These are phyloP conservation scores for Starmera stellimalicola DNA, from an alignment of 1,139 yeast species.

Conservation along the genomic window DNA sequence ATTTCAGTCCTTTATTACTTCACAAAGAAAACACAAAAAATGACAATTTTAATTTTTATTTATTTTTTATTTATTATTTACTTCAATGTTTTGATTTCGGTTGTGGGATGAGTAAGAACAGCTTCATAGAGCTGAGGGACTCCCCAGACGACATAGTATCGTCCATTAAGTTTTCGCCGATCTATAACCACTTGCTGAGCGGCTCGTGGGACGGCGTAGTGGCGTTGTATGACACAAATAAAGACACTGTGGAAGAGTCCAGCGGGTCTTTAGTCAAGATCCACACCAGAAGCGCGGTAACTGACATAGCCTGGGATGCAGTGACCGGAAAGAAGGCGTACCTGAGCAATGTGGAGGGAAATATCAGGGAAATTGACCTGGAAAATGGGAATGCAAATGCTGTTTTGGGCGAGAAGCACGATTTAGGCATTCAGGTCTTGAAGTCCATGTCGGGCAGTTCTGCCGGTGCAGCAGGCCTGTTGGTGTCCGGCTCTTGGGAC, in stretches of 20 bases:
- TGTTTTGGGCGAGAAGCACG: slow-evolving; percentile 5
- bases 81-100: no score
- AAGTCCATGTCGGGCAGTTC: slow-evolving; percentile 6
- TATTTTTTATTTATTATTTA: no score
- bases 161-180: slow-evolving; percentile 26
- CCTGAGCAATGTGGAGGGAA: slow-evolving; percentile 34
- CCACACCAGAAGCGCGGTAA: slow-evolving; percentile 7
- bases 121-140: no score
- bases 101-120: no score
- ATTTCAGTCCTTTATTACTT: no score
- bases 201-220: slow-evolving; percentile 35
- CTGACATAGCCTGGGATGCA: slow-evolving; percentile 15
- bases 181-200: slow-evolving; percentile 26
- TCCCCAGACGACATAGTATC: slow-evolving; percentile 21
- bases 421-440: slow-evolving; percentile 12
- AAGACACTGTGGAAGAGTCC: background rate
- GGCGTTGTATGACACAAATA: slow-evolving; percentile 25
- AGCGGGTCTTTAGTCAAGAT: slow-evolving; percentile 3
- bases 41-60: no score
- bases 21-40: no score
- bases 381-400: slow-evolving; percentile 24
- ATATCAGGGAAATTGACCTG: slow-evolving; percentile 31
- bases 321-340: slow-evolving; percentile 18
- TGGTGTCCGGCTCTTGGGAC: slow-evolving; percentile 48
- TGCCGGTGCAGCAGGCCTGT: slow-evolving; percentile 2